Evolutionary conservation across 163 green algal species (phyloP), one percentile per base, ranked within the genome.

Genomic region (Prototheca cutis): DNA sequence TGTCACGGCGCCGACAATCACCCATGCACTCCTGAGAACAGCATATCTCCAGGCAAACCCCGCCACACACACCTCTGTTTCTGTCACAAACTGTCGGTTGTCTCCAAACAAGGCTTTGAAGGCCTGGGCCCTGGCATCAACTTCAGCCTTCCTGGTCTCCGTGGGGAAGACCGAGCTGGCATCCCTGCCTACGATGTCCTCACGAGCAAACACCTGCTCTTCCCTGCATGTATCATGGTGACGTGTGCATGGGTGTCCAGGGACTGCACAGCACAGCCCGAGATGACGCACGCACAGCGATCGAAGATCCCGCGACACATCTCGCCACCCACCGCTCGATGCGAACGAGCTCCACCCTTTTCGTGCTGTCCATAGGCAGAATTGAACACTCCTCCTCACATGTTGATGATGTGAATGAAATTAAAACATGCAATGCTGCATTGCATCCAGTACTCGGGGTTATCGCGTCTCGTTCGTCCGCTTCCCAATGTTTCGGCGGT

Each of bases 131-230:
- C 66, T 55, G 4, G 45, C 51, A 28, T 39, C 53, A 32, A 27
- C 29, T 3, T 24, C 70, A 27, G 34, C 58, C 62, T 74, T 62
- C 27, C 63, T 66, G 6, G 62, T 19, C n/a, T 77, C 56, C 0
- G 48, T 82, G 21, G 82, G 84, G 57, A 94, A 94, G 29, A 94
- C 85, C 1, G 68, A 81, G 1, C 61, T 28, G 8, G 70, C 61
- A 48, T 94, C 84, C 1, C 85, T 71, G 2, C 85, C 85, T 18
- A 94, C 65, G 2, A 91, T 68, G n/a, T 70, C 76, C 55, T 94
- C 85, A 5, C 68, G 31, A 7, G 87, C 79, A 57, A 79, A 89
- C 10, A 84, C 47, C 31, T 72, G 59, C 60, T 91, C 82, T 58
- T 87, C 68, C 59, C 66, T 74, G 54, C 45, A 33, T n/a, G n/a